phyloP scores from a whole-genome alignment of 805 yeast genomes.

The Hanseniaspora singularis region DNA sequence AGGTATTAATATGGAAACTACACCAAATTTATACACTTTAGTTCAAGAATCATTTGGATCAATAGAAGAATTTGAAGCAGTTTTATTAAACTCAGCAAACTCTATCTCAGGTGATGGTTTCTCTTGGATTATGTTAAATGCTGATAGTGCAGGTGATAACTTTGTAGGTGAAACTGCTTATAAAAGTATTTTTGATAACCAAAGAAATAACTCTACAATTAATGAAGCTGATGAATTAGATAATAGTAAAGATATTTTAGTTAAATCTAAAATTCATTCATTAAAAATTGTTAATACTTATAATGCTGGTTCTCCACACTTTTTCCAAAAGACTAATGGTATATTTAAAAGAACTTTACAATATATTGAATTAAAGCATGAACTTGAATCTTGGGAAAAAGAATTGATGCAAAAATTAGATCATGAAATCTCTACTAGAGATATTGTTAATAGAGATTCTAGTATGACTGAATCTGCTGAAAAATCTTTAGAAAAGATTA shows the following conservation, averaged over 20 bases:
- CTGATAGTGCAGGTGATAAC: constrained; percentile 18
- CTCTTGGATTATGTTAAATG: constrained; percentile 72
- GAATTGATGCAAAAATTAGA: constrained; percentile 33
- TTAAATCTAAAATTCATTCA: constrained; percentile 23
- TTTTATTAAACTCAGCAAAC: constrained; percentile 55
- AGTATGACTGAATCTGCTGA: constrained; percentile 3
- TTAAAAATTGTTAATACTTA: constrained; percentile 72
- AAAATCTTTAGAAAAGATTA: constrained; percentile 3
- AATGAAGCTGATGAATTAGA: neutral
- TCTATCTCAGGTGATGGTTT: constrained; percentile 79
- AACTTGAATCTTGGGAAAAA: neutral
- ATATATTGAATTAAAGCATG: neutral
- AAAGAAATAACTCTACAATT: constrained; percentile 1
- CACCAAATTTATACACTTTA: constrained; percentile 20
- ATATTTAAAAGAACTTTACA: constrained; percentile 6
- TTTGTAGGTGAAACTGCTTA: constrained; percentile 19
- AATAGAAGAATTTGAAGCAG: constrained; percentile 57
- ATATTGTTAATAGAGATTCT: neutral
- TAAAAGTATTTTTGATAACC: constrained; percentile 13
- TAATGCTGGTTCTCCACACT: constrained; percentile 76
- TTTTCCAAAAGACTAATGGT: constrained; percentile 20
- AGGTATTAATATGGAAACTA: neutral
- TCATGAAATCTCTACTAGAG: constrained; percentile 20
- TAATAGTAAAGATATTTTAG: neutral
- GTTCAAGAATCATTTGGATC: constrained; percentile 53